Evolutionary conservation across 2,329 filamentous ascomycete species (phyloP).

Genomic region (Xylaria sp.): DNA sequence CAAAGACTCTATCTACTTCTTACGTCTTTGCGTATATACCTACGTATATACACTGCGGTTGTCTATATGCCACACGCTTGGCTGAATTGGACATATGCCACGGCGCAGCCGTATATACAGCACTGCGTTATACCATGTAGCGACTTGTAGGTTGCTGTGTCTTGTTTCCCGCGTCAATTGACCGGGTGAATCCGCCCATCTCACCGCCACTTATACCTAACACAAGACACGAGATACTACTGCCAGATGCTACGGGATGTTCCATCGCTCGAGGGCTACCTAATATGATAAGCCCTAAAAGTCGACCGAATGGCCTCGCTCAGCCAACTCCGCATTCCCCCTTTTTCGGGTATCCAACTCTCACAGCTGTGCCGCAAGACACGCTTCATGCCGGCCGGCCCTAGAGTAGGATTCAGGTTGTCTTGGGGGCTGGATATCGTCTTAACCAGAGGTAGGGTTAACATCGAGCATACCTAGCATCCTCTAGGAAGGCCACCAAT

Average conservation of each 20-base stretch:
- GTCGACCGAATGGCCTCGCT: background rate
- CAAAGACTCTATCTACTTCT: background rate
- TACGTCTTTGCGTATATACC: no score
- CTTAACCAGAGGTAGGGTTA: background rate
- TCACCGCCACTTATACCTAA: background rate
- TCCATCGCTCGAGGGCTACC: background rate
- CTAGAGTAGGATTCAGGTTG: background rate
- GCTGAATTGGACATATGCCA: no score
- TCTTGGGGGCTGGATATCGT: background rate
- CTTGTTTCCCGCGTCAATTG: no score
- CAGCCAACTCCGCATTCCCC: background rate
- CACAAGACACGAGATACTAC: background rate
- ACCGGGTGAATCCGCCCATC: background rate
- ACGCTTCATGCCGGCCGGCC: background rate
- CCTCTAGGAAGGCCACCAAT: background rate
- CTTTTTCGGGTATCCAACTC: background rate
- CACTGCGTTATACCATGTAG: no score
- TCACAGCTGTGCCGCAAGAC: background rate
- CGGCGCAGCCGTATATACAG: no score
- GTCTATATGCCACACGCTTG: no score
- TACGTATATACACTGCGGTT: no score
- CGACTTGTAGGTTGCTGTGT: no score
- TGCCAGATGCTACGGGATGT: background rate
- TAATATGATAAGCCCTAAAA: background rate
- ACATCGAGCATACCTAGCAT: background rate